Evolutionary conservation across 441 rosid genomes (phyloP).

Genomic region (Jatropha podagrica): DNA sequence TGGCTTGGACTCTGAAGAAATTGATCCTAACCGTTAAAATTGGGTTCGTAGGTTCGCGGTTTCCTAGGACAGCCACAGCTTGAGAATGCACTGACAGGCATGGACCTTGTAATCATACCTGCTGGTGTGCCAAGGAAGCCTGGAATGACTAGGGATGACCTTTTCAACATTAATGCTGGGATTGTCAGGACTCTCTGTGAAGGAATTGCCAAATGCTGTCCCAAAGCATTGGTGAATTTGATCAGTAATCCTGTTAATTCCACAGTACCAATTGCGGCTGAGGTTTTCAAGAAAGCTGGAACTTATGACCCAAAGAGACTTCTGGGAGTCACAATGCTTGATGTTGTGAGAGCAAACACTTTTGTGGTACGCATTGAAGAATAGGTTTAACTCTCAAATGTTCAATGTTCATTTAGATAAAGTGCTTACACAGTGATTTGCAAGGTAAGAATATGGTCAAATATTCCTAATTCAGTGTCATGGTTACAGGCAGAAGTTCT

Average conservation of each 20-base stretch:
- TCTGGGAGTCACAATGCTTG: slow-evolving; percentile 80
- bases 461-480: neutral
- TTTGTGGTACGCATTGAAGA: slow-evolving; percentile 58
- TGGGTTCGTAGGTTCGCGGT: slow-evolving; percentile 58
- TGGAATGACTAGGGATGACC: slow-evolving; percentile 95
- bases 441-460: neutral
- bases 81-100: slow-evolving; percentile 68
- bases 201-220: slow-evolving; percentile 74
- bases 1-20: neutral
- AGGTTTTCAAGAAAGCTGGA: slow-evolving; percentile 86
- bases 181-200: slow-evolving; percentile 82
- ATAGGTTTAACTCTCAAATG: neutral
- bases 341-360: slow-evolving; percentile 88
- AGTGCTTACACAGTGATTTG: neutral
- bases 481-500: slow-evolving; percentile 57
- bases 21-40: neutral
- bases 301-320: slow-evolving; percentile 83
- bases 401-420: neutral
- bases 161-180: slow-evolving; percentile 88
- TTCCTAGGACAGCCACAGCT: slow-evolving; percentile 82
- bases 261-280: slow-evolving; percentile 85
- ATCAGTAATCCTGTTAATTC: slow-evolving; percentile 93
- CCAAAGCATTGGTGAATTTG: slow-evolving; percentile 69
- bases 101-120: slow-evolving; percentile 90
- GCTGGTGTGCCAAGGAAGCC: slow-evolving; percentile 96